Evolutionary conservation across 805 yeast genomes (phyloP).

Genomic region (Candida pseudoglaebosa): DNA sequence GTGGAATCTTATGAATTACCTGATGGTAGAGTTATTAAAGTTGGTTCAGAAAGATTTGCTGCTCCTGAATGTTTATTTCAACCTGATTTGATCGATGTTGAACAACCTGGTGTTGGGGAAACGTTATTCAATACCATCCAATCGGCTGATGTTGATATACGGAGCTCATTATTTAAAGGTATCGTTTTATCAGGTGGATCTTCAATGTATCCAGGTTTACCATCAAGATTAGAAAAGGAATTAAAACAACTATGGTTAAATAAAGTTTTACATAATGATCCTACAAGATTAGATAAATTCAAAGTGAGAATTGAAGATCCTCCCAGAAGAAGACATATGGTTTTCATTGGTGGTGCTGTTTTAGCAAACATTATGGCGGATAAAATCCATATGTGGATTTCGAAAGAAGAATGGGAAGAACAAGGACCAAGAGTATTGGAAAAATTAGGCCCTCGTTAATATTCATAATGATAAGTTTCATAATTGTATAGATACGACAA

Average conservation of each 20-base stretch:
- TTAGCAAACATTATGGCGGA: conserved; percentile 97
- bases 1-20: conserved; percentile 92
- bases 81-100: conserved; percentile 91
- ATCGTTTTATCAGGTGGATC: conserved; percentile 97
- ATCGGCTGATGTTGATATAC: conserved; percentile 89
- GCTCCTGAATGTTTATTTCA: conserved; percentile 97
- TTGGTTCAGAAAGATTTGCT: conserved; percentile 93
- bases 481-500: neutral
- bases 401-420: conserved; percentile 97
- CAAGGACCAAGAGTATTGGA: conserved; percentile 81
- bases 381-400: conserved; percentile 97
- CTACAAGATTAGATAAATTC: conserved; percentile 82
- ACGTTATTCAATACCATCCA: conserved; percentile 87
- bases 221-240: conserved; percentile 92
- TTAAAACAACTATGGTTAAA: conserved; percentile 95
- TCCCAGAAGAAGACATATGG: conserved; percentile 98
- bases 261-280: conserved; percentile 80
- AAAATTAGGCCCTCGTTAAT: conserved; percentile 87
- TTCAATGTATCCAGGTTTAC: conserved; percentile 97
- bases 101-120: conserved; percentile 97
- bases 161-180: conserved; percentile 84
- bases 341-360: conserved; percentile 97
- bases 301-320: conserved; percentile 98
- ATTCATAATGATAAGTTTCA: neutral
- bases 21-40: conserved; percentile 90